Base-by-base conservation (phyloP, 129 eudicot genomes). In the Tagetes erecta region DNA sequence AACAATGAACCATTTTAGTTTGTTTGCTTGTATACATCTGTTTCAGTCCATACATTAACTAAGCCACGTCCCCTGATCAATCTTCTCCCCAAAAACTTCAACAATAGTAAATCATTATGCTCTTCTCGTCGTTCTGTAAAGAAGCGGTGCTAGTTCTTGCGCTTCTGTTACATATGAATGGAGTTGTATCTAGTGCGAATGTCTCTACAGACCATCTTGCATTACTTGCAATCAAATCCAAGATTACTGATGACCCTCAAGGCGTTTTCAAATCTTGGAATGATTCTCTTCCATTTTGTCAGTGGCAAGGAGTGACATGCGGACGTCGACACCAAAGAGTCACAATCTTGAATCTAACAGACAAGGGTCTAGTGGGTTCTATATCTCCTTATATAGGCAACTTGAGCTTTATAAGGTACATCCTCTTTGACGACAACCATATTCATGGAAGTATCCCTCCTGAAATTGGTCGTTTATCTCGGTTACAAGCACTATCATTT, bases 301-400 rank as follows among this genome's bases (percentile, higher is more conserved):
- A 36, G 14, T 78, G 82, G 82, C 14, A 33, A 37, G 77, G 77
- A 39, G 72, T 78, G 13, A 63, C 72, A 39, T 71, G 82, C 0
- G 67, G 72, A 31, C 56, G 12, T 10, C 73, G 80, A 8, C 80
- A 76, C 46, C 66, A 52, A 41, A 76, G 80, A 67, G 82, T 76
- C 51, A 76, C 81, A 44, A 27, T 30, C 6, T 66, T 78, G 20
- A 35, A 62, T 40, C 50, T 78, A 41, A 2, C 58, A 7, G 11
- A 3, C 27, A 40, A 2, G 3, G 66, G 71, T 14, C 13, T 78
- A 14, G 64, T 59, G 8, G 82, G 82, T 37, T 65, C 72, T 41
- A 55, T 74, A 38, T 80, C 84, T 14, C 84, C 84, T 58, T 14
- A 68, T 30, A 0, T 80, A 27, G 76, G 84, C 0, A 80, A 80